A percentile compares a stretch with the other conserved stretches of the same genome.
These are phyloP conservation scores for Lentinula raphanica DNA, from an alignment of 768 basidiomycete genomes.

Conservation along the genomic window DNA sequence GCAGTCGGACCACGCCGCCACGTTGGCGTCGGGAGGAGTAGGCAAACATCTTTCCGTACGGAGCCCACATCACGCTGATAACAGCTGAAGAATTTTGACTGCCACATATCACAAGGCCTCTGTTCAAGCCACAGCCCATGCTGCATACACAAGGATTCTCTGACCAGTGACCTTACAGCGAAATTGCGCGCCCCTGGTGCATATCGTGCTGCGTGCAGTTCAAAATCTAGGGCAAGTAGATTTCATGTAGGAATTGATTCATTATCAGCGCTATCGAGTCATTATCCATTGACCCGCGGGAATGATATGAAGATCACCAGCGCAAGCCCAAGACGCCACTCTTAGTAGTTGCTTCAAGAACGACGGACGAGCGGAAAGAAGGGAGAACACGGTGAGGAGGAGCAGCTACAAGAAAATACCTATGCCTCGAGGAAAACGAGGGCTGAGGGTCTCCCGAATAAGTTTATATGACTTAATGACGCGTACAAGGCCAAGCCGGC, in stretches of 20 bases:
- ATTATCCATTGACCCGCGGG: neutral
- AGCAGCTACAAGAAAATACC: neutral
- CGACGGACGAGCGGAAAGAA: neutral
- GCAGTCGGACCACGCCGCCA: neutral
- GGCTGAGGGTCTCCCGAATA: neutral
- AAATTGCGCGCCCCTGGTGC: too few species aligned
- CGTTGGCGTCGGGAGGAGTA: neutral
- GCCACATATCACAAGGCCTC: too few species aligned
- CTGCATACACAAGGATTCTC: too few species aligned
- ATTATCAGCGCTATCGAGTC: neutral
- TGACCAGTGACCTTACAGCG: too few species aligned
- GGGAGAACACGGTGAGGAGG: neutral
- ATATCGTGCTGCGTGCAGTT: too few species aligned
- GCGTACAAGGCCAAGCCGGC: neutral
- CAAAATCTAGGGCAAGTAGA: too few species aligned
- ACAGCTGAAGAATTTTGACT: too few species aligned
- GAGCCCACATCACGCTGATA: neutral
- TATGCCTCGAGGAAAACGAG: neutral
- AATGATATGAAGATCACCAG: too few species aligned
- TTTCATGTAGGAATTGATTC: too few species aligned
- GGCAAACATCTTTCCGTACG: neutral
- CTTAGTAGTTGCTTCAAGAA: neutral
- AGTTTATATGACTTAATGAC: slow-evolving; percentile 5
- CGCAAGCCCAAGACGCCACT: neutral
- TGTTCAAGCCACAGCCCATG: too few species aligned